Base-by-base conservation (phyloP, 208 protist species). In the Herpetomonas samuelpessoai region DNA sequence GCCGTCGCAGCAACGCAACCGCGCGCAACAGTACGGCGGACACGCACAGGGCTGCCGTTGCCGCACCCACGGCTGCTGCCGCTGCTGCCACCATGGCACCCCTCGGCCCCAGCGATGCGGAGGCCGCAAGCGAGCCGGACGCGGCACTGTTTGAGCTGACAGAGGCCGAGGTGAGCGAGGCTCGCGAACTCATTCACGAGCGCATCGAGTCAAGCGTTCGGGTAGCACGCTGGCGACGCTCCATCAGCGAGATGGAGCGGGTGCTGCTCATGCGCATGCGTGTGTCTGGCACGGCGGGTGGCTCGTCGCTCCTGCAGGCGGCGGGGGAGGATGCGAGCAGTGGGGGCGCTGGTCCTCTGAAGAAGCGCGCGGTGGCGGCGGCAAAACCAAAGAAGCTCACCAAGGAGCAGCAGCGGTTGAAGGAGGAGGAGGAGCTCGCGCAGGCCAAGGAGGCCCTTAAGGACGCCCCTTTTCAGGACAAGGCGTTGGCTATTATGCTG, bases 401-500 rank as follows among this genome's bases (percentile, higher is more conserved):
- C n/a, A 84, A 86, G 68, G 69, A 80, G 65, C 78, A 91, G 74
- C 63, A 79, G 50, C 68, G 59, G 24, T 78, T 68, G 51, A 79
- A 91, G 62, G 75, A 86, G 51, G 84, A 93, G 31, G 85, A 88
- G 48, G 74, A 85, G 58, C 60, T 81, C 14, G 74, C 79, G 62
- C 75, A 75, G 39, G 70, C 74, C 19, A 82, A 88, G 66, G 79
- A 77, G 25, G 68, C 65, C 9, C 50, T 88, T 3, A 60, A 81
- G 67, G 81, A 86, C 58, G 79, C 86, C 1, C 83, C 88, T 25
- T 90, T 95, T 52, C 85, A 91, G 53, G 62, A 93, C 47, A 80
- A 74, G 50, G 84, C 86, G 4, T 70, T 97, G 39, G 81, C 88
- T n/a, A 21, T 86, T 38, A 97, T 97, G 80, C 60, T 97, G 53